A percentile compares a stretch with the other conserved stretches of the same genome.
Evolutionary conservation across 2,329 filamentous ascomycete genomes (phyloP).

Genomic region (Epicoccum sorghinum): DNA sequence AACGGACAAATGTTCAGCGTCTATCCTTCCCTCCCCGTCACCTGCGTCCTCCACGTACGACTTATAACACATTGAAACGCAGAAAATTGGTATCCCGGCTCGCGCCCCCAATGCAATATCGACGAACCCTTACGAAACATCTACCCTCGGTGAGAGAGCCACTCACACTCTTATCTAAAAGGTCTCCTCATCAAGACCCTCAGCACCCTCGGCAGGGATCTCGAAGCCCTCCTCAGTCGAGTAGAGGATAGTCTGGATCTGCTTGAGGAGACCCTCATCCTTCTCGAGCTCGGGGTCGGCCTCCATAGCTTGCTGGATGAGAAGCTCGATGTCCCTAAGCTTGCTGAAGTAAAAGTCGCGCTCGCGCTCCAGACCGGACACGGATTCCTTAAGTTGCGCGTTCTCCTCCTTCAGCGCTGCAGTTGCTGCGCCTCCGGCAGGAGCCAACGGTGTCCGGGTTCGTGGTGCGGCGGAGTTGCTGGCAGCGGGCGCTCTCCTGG

Average conservation of each 20-base stretch:
- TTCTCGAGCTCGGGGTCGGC: slow-evolving; percentile 92
- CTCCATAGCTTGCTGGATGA: slow-evolving; percentile 92
- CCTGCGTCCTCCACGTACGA: slow-evolving; percentile 16
- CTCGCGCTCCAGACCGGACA: slow-evolving; percentile 92
- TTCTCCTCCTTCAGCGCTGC: slow-evolving; percentile 85
- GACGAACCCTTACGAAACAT: slow-evolving; percentile 23
- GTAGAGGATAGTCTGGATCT: slow-evolving; percentile 96
- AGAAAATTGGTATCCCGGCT: slow-evolving; percentile 42
- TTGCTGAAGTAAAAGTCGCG: slow-evolving; percentile 99
- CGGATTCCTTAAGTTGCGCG: slow-evolving; percentile 88
- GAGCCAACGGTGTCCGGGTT: slow-evolving; percentile 49
- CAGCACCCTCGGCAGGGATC: slow-evolving; percentile 76
- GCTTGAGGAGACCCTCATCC: slow-evolving; percentile 90
- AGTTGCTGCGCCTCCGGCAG: slow-evolving; percentile 62
- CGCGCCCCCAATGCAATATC: slow-evolving; percentile 41
- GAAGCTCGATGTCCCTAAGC: slow-evolving; percentile 91
- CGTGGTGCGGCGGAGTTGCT: slow-evolving; percentile 48
- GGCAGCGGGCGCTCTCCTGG: slow-evolving; percentile 52
- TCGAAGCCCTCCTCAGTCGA: slow-evolving; percentile 87
- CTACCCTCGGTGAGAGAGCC: slow-evolving; percentile 1
- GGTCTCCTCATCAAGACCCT: slow-evolving; percentile 75
- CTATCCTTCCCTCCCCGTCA: slow-evolving; percentile 7
- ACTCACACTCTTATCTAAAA: slow-evolving; percentile 24
- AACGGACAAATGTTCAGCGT: slow-evolving; percentile 12
- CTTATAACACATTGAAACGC: slow-evolving; percentile 30